phyloP scores from a whole-genome alignment of 1,139 yeast species.

The Yamadazyma siamensis region DNA sequence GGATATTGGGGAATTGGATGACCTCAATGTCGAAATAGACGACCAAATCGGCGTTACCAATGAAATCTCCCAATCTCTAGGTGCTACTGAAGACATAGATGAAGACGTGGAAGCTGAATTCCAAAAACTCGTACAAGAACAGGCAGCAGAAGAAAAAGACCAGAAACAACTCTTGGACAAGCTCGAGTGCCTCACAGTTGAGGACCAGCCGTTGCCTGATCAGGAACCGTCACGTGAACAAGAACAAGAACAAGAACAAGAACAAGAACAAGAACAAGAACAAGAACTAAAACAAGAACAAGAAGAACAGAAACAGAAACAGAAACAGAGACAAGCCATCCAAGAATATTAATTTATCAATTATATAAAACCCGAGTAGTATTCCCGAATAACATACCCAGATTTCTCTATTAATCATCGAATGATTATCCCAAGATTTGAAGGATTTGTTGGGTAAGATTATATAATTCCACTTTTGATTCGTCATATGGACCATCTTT shows the following conservation, averaged over 20 bases:
- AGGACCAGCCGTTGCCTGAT: no score
- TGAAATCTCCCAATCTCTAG: slow-evolving; percentile 33
- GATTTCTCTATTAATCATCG: no score
- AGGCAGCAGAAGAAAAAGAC: slow-evolving; percentile 3
- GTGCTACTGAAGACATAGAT: slow-evolving; percentile 13
- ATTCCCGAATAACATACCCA: no score
- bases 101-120: slow-evolving; percentile 37
- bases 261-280: neutral
- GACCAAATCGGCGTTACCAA: slow-evolving; percentile 34
- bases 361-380: no score
- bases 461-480: slow-evolving; percentile 69
- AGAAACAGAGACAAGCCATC: no score
- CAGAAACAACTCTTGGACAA: no score
- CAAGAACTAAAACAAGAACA: slow-evolving; percentile 1
- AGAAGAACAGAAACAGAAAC: no score
- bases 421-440: slow-evolving; percentile 46
- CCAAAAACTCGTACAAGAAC: slow-evolving; percentile 11
- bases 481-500: slow-evolving; percentile 48
- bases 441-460: slow-evolving; percentile 76
- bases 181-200: no score
- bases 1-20: slow-evolving; percentile 27
- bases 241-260: neutral
- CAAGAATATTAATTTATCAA: no score
- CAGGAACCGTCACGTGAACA: no score
- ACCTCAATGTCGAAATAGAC: slow-evolving; percentile 38